Evolutionary conservation across 345 rosid species (phyloP), one percentile per base, ranked within the genome.

Genomic region (Hibiscus syriacus): DNA sequence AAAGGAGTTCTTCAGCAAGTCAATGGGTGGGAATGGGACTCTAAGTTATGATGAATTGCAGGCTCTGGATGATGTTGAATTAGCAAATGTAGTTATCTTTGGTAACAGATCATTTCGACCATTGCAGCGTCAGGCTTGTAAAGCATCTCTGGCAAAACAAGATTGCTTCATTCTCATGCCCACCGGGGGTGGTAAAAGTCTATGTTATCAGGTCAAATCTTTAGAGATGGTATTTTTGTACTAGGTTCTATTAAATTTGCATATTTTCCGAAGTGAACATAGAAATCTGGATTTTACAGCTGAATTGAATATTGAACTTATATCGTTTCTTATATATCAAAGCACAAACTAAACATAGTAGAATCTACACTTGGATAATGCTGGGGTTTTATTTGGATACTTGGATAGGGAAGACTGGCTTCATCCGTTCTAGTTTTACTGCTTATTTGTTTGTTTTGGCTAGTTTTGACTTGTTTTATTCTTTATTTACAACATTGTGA

Each of bases 141-240:
- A 76, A 78, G 89, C 96, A 61, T 86, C 84, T 22, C 8, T 86
- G 70, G 82, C 79, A 39, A 90, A 80, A 72, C 81, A 75, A 75
- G 97, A 90, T 75, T 90, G 95, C 70, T 93, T 90, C 79, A 63
- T 90, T 70, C 88, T 91, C 38, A 82, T 94, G 96, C 97, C 96
- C 1, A 91, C 92, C 0, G 92, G 99, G 74, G 96, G 99, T 39
- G 96, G 97, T 11, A 89, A 91, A 82, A 94, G 97, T 78, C 73
- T 94, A 61, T 89, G 97, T 78, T 93, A 84, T 81, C 91, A 90
- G 97, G 91, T 90, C 4, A 77, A 67, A 46, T 72, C 56, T 46
- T 67, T 77, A 52, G 71, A 60, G 46, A 59, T 8, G 16, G 55
- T 26, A 53, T 67, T 20, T 20, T 20, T 46, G 19, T 45, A 23